Evolutionary conservation across 345 rosid species (phyloP).

Genomic region (Microthlaspi erraticum): DNA sequence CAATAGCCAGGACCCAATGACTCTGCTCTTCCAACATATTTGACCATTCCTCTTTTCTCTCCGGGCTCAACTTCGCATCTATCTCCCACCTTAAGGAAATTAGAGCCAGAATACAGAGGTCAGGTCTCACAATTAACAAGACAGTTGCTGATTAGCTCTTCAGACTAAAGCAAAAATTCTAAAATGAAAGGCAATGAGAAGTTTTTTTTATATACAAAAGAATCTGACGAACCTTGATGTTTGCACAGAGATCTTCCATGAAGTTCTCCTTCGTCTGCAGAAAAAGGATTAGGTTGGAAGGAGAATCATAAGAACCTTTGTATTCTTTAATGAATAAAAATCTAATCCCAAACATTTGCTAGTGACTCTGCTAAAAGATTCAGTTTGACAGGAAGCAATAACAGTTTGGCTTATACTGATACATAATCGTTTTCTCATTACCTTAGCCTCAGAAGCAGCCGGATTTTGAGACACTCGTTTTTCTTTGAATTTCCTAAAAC

Average conservation of each 20-base stretch:
- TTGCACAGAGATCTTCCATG: conserved; percentile 76
- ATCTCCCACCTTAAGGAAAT: conserved; percentile 64
- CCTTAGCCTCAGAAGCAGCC: conserved; percentile 67
- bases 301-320: conserved; percentile 20
- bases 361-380: conserved; percentile 9
- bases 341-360: conserved; percentile 2
- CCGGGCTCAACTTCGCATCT: conserved; percentile 95
- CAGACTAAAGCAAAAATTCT: conserved; percentile 2
- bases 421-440: conserved; percentile 29
- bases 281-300: conserved; percentile 11
- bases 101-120: conserved; percentile 12
- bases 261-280: conserved; percentile 63
- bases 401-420: conserved; percentile 4
- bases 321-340: conserved; percentile 10
- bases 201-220: background rate
- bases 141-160: conserved; percentile 25
- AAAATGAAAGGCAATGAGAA: background rate
- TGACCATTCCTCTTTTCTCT: conserved; percentile 87
- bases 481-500: conserved; percentile 84
- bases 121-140: conserved; percentile 16
- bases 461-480: conserved; percentile 69
- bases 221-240: conserved; percentile 66
- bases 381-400: background rate
- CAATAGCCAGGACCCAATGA: conserved; percentile 84
- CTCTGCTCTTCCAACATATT: conserved; percentile 82